Conservation (phyloP, 2,329 filamentous ascomycete genomes). For the Xylaria sp. region DNA sequence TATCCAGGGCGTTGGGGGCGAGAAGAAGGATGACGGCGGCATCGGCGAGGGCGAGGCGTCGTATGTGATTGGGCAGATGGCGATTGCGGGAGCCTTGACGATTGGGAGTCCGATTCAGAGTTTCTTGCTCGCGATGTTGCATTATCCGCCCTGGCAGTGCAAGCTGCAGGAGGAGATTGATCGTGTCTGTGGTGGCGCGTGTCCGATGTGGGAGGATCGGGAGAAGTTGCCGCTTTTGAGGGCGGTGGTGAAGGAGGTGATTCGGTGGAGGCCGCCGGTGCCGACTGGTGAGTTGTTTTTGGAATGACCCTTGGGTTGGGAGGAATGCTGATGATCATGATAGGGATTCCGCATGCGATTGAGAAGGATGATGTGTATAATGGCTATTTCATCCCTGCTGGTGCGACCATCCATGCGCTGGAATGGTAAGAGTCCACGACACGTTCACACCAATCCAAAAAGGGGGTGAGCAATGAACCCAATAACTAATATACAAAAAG, state of each 20-base stretch:
- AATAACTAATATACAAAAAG: slow-evolving; percentile 22
- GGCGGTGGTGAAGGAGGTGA: slow-evolving; percentile 46
- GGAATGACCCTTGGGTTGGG: background rate
- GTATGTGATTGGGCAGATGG: slow-evolving; percentile 44
- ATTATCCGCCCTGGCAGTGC: slow-evolving; percentile 37
- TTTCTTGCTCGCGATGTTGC: slow-evolving; percentile 37
- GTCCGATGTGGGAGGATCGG: slow-evolving; percentile 44
- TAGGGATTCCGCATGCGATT: slow-evolving; percentile 46
- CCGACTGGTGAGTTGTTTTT: slow-evolving; percentile 39
- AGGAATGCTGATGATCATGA: background rate
- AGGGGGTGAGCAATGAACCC: background rate
- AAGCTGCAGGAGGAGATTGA: slow-evolving; percentile 47
- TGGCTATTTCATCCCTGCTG: slow-evolving; percentile 48
- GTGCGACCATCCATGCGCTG: slow-evolving; percentile 47
- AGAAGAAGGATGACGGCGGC: slow-evolving; percentile 23
- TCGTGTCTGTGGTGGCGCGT: slow-evolving; percentile 36
- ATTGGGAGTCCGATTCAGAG: slow-evolving; percentile 42
- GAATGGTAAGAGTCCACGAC: slow-evolving; percentile 39
- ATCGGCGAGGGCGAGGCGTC: slow-evolving; percentile 36
- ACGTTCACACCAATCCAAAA: slow-evolving; percentile 10
- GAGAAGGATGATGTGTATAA: slow-evolving; percentile 48
- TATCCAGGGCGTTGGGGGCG: slow-evolving; percentile 27
- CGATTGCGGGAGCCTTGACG: slow-evolving; percentile 42
- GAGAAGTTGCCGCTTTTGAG: slow-evolving; percentile 42
- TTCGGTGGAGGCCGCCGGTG: slow-evolving; percentile 51